These are phyloP conservation scores for Botrytis aclada DNA, from an alignment of 2,329 filamentous ascomycete species.

Conservation along the genomic window DNA sequence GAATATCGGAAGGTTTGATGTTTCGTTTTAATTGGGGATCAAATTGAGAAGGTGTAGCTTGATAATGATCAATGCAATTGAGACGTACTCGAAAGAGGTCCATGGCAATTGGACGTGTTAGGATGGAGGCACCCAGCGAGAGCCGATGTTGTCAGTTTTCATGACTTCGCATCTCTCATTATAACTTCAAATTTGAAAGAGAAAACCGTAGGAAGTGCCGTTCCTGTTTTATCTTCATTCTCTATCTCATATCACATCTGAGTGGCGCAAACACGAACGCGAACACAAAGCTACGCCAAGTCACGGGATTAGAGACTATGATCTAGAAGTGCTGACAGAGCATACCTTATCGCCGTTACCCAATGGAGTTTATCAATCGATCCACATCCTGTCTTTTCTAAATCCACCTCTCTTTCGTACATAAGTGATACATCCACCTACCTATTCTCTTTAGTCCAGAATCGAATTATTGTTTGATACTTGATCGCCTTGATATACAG, in stretches of 20 bases:
- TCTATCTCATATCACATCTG: not conserved
- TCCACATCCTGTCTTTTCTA: not conserved
- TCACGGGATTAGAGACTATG: not conserved
- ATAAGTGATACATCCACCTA: no score
- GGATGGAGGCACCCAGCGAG: not conserved
- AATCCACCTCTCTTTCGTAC: not conserved
- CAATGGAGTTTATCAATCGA: not conserved
- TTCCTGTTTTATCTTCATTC: not conserved
- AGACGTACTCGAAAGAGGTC: constrained; percentile 84
- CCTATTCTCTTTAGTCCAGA: not conserved
- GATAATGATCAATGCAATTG: constrained; percentile 96
- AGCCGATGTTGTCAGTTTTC: constrained; percentile 6
- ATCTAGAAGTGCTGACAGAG: not conserved
- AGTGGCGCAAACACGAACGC: constrained; percentile 13
- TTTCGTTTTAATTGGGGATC: constrained; percentile 75
- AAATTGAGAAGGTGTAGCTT: constrained; percentile 71
- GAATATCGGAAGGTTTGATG: constrained; percentile 54
- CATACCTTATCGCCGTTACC: not conserved
- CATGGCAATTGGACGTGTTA: constrained; percentile 42
- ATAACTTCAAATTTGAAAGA: not conserved
- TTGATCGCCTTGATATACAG: not conserved
- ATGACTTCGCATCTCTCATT: not conserved
- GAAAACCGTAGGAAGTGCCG: not conserved
- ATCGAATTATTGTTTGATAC: not conserved
- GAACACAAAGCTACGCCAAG: not conserved